These are phyloP conservation scores for Lichtheimia ramosa DNA, from an alignment of 371 early-diverging fungal genomes.

Conservation along the genomic window DNA sequence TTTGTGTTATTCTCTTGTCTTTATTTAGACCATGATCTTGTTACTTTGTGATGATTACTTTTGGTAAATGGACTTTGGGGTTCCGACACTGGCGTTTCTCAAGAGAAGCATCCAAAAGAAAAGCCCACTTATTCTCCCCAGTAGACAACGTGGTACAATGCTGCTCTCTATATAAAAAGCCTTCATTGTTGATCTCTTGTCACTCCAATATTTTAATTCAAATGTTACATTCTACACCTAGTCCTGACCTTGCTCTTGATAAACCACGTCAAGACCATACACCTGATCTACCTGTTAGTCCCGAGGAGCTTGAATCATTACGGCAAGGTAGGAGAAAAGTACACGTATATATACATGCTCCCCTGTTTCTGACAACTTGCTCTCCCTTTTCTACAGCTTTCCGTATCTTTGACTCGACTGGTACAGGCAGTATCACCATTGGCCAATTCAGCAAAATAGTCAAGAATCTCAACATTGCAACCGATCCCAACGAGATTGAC, in stretches of 20 bases:
- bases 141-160: background rate
- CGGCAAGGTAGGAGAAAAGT: slow-evolving; percentile 11
- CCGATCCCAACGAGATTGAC: slow-evolving; percentile 57
- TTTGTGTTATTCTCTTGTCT: too few relatives aligned
- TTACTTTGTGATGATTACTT: background rate
- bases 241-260: slow-evolving; percentile 1
- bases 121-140: background rate
- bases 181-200: background rate
- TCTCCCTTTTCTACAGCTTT: slow-evolving; percentile 37
- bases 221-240: slow-evolving; percentile 5
- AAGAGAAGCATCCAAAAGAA: slow-evolving; percentile 1
- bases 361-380: background rate
- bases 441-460: slow-evolving; percentile 70
- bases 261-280: background rate
- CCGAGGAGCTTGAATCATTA: slow-evolving; percentile 20
- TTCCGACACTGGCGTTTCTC: too few relatives aligned
- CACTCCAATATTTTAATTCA: background rate
- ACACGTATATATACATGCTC: background rate
- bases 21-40: background rate
- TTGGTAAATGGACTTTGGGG: too few relatives aligned
- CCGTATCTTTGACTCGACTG: slow-evolving; percentile 66
- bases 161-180: background rate
- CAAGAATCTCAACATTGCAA: slow-evolving; percentile 70
- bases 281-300: slow-evolving; percentile 4
- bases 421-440: slow-evolving; percentile 53